phyloP scores from a whole-genome alignment of 768 basidiomycete species.

The Pleurotus djamor region DNA sequence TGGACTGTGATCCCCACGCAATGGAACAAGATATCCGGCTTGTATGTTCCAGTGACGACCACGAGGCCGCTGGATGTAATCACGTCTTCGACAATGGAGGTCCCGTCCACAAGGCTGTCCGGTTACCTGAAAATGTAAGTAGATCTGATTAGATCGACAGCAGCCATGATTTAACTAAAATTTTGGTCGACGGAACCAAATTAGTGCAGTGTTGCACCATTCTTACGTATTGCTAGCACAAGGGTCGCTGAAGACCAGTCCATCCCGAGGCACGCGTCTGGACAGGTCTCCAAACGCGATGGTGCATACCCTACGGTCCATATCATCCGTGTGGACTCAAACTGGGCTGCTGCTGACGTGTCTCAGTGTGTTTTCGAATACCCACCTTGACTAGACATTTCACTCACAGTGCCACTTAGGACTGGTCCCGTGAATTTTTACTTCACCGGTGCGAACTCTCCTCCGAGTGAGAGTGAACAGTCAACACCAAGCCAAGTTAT shows the following conservation, averaged over 20 bases:
- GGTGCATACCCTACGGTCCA: not conserved
- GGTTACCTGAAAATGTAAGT: conserved; percentile 1
- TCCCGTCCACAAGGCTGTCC: conserved; percentile 1
- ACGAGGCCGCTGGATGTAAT: not conserved
- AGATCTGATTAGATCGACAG: too few species aligned
- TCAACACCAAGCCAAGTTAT: too few species aligned
- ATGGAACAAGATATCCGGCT: conserved; percentile 27
- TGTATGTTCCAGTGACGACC: conserved; percentile 18
- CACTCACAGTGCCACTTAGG: not conserved
- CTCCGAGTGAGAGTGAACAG: too few species aligned
- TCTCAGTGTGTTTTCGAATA: not conserved
- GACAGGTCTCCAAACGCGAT: not conserved
- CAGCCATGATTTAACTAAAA: too few species aligned
- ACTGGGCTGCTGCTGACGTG: not conserved
- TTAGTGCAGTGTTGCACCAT: not conserved
- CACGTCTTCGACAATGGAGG: conserved; percentile 4
- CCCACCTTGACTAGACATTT: not conserved
- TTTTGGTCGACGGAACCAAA: not conserved
- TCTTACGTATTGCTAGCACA: not conserved
- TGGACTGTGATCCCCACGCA: conserved; percentile 26
- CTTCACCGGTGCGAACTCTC: conserved; percentile 8
- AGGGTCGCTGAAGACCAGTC: not conserved
- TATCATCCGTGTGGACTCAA: not conserved
- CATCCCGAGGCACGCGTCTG: not conserved
- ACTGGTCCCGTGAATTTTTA: conserved; percentile 3